phyloP scores from a whole-genome alignment of 169 alveolate genomes.

The Plasmodium cynomolgi region DNA sequence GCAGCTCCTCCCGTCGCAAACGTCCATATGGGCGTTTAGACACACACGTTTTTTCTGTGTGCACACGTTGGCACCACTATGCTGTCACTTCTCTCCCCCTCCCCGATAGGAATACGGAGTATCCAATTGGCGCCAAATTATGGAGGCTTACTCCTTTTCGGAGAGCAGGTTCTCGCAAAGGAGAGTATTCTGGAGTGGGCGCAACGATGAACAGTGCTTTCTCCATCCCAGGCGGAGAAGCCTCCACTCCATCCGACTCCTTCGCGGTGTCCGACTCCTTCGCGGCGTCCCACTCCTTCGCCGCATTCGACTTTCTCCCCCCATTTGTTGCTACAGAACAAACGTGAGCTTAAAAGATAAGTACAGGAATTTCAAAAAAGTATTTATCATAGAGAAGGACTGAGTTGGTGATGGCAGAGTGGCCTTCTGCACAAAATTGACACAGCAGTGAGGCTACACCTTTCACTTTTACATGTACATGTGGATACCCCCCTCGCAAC shows the following conservation, averaged over 20 bases:
- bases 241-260: neutral
- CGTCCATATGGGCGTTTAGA: neutral
- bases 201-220: neutral
- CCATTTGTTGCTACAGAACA: neutral
- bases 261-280: too few relatives aligned
- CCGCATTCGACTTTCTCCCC: too few relatives aligned
- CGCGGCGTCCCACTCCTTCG: too few relatives aligned
- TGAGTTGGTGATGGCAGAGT: neutral
- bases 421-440: neutral
- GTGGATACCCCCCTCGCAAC: neutral
- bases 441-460: neutral
- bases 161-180: slow-evolving; percentile 10
- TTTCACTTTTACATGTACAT: neutral
- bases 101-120: slow-evolving; percentile 14
- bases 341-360: slow-evolving; percentile 46
- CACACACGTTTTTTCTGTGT: neutral
- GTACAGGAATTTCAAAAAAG: slow-evolving; percentile 39
- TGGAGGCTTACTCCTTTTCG: slow-evolving; percentile 23
- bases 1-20: too few relatives aligned
- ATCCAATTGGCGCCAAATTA: slow-evolving; percentile 42
- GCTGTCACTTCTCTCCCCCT: neutral
- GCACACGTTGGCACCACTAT: neutral
- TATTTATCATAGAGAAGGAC: slow-evolving; percentile 25
- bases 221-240: neutral
- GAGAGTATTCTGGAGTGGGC: neutral